A percentile compares a stretch with the other conserved stretches of the same genome.
These are phyloP conservation scores for Warburgia ugandensis DNA, from an alignment of 164 flowering plant species.

Conservation along the genomic window DNA sequence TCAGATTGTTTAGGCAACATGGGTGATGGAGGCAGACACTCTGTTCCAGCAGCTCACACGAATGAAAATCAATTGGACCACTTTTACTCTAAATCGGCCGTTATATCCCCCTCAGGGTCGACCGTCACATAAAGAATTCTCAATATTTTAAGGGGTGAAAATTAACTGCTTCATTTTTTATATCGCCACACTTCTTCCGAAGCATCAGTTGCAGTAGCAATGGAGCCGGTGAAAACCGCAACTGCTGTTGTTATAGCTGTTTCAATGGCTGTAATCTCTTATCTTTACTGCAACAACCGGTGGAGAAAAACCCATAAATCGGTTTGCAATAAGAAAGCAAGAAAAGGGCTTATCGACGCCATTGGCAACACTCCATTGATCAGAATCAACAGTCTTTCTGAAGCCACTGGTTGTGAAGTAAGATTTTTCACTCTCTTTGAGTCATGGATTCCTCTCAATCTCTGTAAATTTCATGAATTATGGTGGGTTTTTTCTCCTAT, in stretches of 20 bases:
- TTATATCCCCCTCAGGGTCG: too few relatives aligned
- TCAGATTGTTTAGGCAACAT: too few relatives aligned
- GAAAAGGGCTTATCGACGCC: constrained; percentile 64
- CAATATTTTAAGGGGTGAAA: too few relatives aligned
- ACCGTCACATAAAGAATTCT: too few relatives aligned
- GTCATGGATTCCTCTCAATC: not conserved
- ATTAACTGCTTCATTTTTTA: too few relatives aligned
- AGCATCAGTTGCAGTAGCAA: constrained; percentile 7
- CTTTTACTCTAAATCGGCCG: too few relatives aligned
- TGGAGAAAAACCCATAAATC: constrained; percentile 3
- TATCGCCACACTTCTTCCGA: not conserved
- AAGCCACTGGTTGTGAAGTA: constrained; percentile 91
- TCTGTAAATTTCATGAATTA: too few relatives aligned
- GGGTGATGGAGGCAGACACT: too few relatives aligned
- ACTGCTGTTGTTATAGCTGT: constrained; percentile 29
- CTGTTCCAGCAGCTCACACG: too few relatives aligned
- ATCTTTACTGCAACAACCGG: constrained; percentile 19
- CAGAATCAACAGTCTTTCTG: constrained; percentile 89
- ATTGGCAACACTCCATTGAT: constrained; percentile 96
- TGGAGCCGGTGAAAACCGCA: constrained; percentile 37
- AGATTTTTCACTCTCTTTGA: not conserved
- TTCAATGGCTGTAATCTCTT: constrained; percentile 38
- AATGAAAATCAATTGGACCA: too few relatives aligned
- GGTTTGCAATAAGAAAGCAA: constrained; percentile 6
- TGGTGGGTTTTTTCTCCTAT: too few relatives aligned